Conservation (phyloP, 352 stramenopile genomes). For the Thraustochytrium sp. region DNA sequence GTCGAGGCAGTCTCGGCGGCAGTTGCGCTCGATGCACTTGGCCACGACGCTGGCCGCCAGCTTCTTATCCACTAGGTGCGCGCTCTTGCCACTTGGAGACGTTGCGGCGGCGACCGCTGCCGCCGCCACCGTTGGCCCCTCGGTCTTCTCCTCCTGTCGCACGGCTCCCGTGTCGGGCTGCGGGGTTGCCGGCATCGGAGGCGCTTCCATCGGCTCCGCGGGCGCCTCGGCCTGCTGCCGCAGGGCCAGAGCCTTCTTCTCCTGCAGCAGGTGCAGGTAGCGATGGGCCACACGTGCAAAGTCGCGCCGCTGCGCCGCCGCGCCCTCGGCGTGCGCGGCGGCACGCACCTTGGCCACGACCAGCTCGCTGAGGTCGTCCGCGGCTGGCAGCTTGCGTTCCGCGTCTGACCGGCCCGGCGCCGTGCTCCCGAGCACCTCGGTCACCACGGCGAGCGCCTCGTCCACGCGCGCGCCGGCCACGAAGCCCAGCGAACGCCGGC, state of each 20-base stretch:
- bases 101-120: background rate
- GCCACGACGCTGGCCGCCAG: conserved; percentile 24
- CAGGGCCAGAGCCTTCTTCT: conserved; percentile 2
- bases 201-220: background rate
- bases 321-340: background rate
- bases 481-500: background rate
- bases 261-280: background rate
- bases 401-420: background rate
- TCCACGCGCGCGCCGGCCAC: background rate
- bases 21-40: conserved; percentile 39
- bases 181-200: background rate
- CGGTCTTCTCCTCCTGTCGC: too few species aligned
- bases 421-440: background rate
- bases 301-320: background rate
- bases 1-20: conserved; percentile 27
- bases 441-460: background rate
- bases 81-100: background rate
- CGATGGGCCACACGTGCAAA: background rate
- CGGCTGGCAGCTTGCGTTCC: background rate
- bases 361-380: background rate
- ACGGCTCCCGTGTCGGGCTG: too few species aligned
- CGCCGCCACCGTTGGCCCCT: too few species aligned
- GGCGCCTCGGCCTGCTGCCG: background rate
- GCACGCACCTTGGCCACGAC: background rate
- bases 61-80: conserved; percentile 13